Percentiles rank a stretch among this genome's conserved stretches.
These are phyloP conservation scores for Platismatia glauca DNA, from an alignment of 495 filamentous ascomycete genomes.

Conservation along the genomic window DNA sequence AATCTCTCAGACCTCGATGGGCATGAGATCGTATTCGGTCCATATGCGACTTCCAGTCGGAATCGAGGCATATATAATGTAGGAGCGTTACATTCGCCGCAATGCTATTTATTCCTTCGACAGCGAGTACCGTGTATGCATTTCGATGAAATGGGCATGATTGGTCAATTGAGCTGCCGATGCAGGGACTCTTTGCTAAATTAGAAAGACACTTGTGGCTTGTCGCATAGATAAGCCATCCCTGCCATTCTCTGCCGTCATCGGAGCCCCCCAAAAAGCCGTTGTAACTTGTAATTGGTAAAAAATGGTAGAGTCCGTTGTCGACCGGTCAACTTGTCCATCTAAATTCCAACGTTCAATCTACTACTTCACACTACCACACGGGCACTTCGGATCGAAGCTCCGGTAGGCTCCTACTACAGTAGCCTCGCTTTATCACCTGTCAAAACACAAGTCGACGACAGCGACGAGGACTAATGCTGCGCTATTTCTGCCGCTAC, in stretches of 20 bases:
- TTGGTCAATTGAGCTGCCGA: slow-evolving; percentile 7
- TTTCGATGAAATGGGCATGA: neutral
- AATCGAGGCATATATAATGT: neutral
- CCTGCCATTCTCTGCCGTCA: neutral
- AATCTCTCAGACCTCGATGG: slow-evolving; percentile 2
- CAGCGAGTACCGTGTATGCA: no score
- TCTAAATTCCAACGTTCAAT: slow-evolving; percentile 8
- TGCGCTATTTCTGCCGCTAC: neutral
- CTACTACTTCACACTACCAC: neutral
- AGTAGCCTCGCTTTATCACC: neutral
- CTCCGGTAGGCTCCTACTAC: no score
- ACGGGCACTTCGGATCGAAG: neutral
- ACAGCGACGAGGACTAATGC: neutral
- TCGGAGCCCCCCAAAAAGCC: neutral
- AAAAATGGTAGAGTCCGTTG: no score
- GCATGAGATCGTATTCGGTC: neutral
- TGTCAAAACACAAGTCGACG: neutral
- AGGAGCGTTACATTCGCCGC: neutral
- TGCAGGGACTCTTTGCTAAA: slow-evolving; percentile 11
- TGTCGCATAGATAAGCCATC: slow-evolving; percentile 19
- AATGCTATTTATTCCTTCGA: no score
- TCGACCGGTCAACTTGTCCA: no score
- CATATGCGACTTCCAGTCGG: neutral
- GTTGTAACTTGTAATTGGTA: no score
- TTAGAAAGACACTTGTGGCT: neutral